Evolutionary conservation across 768 basidiomycete species (phyloP).

Genomic region (Boletus insuetus): DNA sequence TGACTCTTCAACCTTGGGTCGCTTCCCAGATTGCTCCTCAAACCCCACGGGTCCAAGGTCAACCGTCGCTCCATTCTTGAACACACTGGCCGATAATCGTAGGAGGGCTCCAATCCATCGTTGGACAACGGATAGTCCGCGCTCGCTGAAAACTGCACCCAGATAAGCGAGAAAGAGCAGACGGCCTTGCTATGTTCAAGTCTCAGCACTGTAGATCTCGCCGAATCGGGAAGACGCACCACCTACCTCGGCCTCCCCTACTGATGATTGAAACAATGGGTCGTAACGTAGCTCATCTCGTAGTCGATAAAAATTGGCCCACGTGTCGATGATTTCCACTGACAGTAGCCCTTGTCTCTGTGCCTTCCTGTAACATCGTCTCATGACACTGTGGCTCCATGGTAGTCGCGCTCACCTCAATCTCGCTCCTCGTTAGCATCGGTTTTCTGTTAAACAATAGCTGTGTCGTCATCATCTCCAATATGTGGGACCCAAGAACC

Average conservation of each 20-base stretch:
- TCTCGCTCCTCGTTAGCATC: constrained; percentile 43
- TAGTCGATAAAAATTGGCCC: constrained; percentile 38
- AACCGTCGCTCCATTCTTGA: constrained; percentile 10
- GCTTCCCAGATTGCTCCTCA: constrained; percentile 29
- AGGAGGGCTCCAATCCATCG: constrained; percentile 53
- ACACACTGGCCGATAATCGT: constrained; percentile 22
- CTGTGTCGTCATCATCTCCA: constrained; percentile 46
- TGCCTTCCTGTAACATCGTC: constrained; percentile 26
- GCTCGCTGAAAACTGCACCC: constrained; percentile 58
- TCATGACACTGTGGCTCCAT: constrained; percentile 15
- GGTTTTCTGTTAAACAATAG: constrained; percentile 51
- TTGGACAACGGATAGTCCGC: constrained; percentile 49
- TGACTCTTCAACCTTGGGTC: constrained; percentile 29
- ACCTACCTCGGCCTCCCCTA: constrained; percentile 39
- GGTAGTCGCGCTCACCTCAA: constrained; percentile 46
- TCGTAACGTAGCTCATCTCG: constrained; percentile 35
- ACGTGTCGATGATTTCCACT: constrained; percentile 33
- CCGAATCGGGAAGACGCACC: constrained; percentile 12
- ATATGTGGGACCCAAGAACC: constrained; percentile 46
- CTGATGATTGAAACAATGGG: constrained; percentile 23
- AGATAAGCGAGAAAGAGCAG: constrained; percentile 65
- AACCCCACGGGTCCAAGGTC: constrained; percentile 25
- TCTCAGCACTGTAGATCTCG: constrained; percentile 16
- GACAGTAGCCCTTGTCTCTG: constrained; percentile 29
- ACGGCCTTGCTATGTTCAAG: constrained; percentile 47